Conservation (phyloP, 306 rosid species). For the Pterocarpus macrocarpus region DNA sequence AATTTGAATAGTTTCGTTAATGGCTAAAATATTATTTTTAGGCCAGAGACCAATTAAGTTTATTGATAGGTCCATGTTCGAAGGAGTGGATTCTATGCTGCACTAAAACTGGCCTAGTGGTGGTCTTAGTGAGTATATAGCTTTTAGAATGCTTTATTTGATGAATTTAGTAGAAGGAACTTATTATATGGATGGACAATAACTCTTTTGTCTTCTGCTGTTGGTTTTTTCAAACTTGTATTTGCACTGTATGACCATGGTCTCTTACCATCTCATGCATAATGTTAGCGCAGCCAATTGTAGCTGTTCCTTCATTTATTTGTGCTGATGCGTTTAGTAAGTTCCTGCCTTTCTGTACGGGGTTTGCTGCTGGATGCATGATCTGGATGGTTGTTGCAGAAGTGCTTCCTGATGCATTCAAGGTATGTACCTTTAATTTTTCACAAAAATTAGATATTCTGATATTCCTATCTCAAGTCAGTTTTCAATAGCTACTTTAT, state of each 20-base stretch:
- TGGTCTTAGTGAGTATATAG: neutral
- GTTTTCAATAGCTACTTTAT: too few species aligned
- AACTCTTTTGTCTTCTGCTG: neutral
- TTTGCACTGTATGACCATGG: constrained; percentile 21
- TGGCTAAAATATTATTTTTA: too few species aligned
- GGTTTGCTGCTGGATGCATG: constrained; percentile 99
- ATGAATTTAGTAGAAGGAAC: constrained; percentile 19
- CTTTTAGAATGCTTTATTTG: neutral
- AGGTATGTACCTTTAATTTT: constrained; percentile 57
- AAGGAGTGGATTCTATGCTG: neutral
- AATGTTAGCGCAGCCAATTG: constrained; percentile 82
- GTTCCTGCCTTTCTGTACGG: constrained; percentile 97
- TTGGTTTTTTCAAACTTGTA: constrained; percentile 24
- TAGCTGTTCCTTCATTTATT: constrained; percentile 97
- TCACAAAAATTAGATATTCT: too few species aligned
- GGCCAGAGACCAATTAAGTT: too few species aligned
- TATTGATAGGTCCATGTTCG: neutral
- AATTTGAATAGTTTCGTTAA: too few species aligned
- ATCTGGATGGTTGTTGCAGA: constrained; percentile 99
- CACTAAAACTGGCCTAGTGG: constrained; percentile 18
- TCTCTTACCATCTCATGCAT: constrained; percentile 26
- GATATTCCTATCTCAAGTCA: too few species aligned
- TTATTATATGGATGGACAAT: neutral
- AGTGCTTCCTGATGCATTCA: constrained; percentile 98
- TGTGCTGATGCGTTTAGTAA: constrained; percentile 97